Base-by-base conservation (phyloP, 2,329 filamentous ascomycete species). In the Fusarium duplospermum region DNA sequence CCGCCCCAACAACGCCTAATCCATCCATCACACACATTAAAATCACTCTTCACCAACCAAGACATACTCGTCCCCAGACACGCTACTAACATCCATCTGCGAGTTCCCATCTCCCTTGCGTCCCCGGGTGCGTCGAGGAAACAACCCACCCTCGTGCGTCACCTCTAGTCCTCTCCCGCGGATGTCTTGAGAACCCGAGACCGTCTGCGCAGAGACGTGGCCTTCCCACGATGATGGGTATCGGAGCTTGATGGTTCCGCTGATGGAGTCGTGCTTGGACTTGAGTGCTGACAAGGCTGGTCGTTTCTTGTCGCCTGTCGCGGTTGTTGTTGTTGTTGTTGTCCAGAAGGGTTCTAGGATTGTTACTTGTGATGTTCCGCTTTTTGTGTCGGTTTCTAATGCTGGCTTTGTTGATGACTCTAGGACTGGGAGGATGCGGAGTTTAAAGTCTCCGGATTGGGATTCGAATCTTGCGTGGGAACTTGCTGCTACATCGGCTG, bases 171-270 rank as follows among this genome's bases (percentile, higher is more conserved):
- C 87, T 45, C 84, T 81, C 16, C 88, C 88, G 22, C 61, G 69
- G 9, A 86, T 79, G 2, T 67, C 62, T 33, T 89, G 79, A 11
- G 64, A 71, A 3, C 87, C 87, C 27, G 83, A 83, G 18, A 86
- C 79, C 20, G 83, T 82, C 67, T 82, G 65, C 14, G 85, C 83
- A 11, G 70, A 70, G 36, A 89, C 78, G 22, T 73, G 71, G 16
- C 89, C 89, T 71, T 86, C 84, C 89, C 88, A 90, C 3, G 83
- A 80, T 24, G 75, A 76, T 0, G 89, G 88, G 72, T 88, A 89
- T 18, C 60, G 69, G 24, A 89, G 79, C 16, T 74, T 76, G 57
- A 89, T 73, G 35, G 76, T 58, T 8, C 87, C 87, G 63, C 85
- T 87, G 11, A 87, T 83, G 45, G 85, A 84, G 24, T 69, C 79